Evolutionary conservation across 495 filamentous ascomycete species (phyloP).

Genomic region (Penicillium ochrochloron): DNA sequence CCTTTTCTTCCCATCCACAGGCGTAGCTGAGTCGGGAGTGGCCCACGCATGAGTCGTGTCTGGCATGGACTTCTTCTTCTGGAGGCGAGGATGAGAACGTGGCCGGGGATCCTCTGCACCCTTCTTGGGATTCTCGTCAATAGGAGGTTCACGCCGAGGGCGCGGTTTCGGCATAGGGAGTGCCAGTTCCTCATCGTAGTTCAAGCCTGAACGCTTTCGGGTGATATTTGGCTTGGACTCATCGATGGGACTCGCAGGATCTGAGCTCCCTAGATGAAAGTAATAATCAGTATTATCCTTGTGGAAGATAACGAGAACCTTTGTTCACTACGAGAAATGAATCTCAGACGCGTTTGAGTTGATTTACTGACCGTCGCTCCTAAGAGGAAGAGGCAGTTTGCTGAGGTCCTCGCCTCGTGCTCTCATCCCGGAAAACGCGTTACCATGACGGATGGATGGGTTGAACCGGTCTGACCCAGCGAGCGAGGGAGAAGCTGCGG

Average conservation of each 20-base stretch:
- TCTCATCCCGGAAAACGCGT: constrained; percentile 39
- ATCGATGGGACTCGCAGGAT: not conserved
- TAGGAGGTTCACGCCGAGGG: not conserved
- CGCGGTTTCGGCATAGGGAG: constrained; percentile 40
- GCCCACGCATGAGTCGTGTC: constrained; percentile 13
- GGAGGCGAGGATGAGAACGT: not conserved
- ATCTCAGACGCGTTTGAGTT: not conserved
- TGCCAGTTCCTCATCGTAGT: constrained; percentile 38
- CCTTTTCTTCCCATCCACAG: constrained; percentile 30
- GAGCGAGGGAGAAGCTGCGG: not conserved
- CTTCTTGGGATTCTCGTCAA: not conserved
- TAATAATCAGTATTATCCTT: not conserved
- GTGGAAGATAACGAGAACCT: not conserved
- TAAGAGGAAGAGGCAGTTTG: constrained; percentile 10
- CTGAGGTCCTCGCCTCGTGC: constrained; percentile 2
- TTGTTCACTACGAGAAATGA: not conserved
- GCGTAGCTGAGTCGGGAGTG: not conserved
- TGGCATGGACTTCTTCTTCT: constrained; percentile 27
- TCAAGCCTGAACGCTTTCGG: constrained; percentile 28
- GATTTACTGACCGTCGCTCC: constrained; percentile 14
- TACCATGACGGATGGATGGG: constrained; percentile 19
- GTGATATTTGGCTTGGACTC: constrained; percentile 10
- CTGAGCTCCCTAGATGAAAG: constrained; percentile 1
- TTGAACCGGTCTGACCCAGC: no score
- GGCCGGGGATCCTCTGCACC: not conserved